Base-by-base conservation (phyloP, 129 eudicot genomes). In the Centaurea solstitialis region DNA sequence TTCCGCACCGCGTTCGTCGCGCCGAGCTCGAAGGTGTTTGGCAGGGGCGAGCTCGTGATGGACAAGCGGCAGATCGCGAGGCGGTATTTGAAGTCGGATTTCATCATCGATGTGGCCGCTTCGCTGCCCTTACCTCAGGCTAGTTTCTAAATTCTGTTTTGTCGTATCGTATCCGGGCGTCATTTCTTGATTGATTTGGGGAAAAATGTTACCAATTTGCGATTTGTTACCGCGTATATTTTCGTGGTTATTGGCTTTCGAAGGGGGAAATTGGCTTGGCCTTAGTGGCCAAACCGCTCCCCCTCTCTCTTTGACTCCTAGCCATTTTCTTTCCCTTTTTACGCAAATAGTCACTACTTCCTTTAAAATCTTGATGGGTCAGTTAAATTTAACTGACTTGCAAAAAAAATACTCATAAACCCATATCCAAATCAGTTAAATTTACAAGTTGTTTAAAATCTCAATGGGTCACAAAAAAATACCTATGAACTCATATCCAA, bases 111-210 rank as follows among this genome's bases (percentile, higher is more conserved):
- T 76, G 82, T 95, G 1, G 90, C 98, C 3, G 99, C 99, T 18
- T 45, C 88, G 18, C 89, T 95, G 6, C 99, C 99, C 0, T 87
- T 95, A 57, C 99, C 99, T 76, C 99, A 92, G 97, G 99, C 78
- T 39, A 76, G 81, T 30, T 75, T 71, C 64, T 18, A 37, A 37
- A 79, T 79, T 26, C n/a, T 22, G 28, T 40, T 43, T n/a, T n/a
- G n/a, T n/a, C n/a, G n/a, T n/a, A 7, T 70, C 35, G 22, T n/a
- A 4, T 1, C 33, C 17, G 70, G 28, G n/a, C 47, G 6, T 61
- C 0, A 9, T 18, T 35, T 10, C 13, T 76, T 2, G 1, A 53
- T 53, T 18, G 67, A n/a, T 61, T 62, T 76, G 40, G 61, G 7
- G 65, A 35, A 37, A 37, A 15, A 18, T 37, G 80, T 62, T 62